Evolutionary conservation across 108 stramenopile genomes (phyloP).

Genomic region (Fragilariopsis cylindrus): DNA sequence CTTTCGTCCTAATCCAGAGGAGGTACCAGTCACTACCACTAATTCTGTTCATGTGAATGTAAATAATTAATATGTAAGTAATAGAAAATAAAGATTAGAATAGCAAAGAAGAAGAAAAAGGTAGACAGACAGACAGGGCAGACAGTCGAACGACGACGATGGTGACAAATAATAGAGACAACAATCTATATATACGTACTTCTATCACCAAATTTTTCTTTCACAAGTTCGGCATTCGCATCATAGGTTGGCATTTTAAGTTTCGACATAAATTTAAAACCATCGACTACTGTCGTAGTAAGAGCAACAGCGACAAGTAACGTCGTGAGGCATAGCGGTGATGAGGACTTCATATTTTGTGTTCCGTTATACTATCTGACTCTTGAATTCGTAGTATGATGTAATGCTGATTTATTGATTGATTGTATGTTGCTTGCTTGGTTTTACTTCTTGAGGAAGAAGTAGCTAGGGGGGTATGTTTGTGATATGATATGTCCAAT

Average conservation of each 20-base stretch:
- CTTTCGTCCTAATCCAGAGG: conserved; percentile 89
- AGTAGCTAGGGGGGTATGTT: too few relatives aligned
- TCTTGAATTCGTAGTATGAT: too few relatives aligned
- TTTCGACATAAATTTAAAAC: conserved; percentile 79
- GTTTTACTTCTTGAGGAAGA: too few relatives aligned
- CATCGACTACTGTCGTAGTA: conserved; percentile 29
- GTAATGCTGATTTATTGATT: too few relatives aligned
- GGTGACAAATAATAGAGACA: neutral
- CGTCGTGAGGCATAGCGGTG: too few relatives aligned
- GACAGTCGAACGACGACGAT: neutral
- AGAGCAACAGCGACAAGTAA: neutral
- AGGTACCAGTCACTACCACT: conserved; percentile 87
- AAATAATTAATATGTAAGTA: neutral
- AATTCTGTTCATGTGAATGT: conserved; percentile 50
- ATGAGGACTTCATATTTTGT: too few relatives aligned
- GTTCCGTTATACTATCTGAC: too few relatives aligned
- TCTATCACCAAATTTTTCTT: conserved; percentile 77
- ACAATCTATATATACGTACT: conserved; percentile 53
- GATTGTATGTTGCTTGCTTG: too few relatives aligned
- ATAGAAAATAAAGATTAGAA: neutral
- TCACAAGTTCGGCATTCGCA: conserved; percentile 48
- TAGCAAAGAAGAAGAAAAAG: neutral
- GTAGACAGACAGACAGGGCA: neutral
- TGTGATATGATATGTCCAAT: too few relatives aligned
- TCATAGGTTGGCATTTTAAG: conserved; percentile 70